Conservation (phyloP, 805 yeast genomes). For the Candida peoriensis region DNA sequence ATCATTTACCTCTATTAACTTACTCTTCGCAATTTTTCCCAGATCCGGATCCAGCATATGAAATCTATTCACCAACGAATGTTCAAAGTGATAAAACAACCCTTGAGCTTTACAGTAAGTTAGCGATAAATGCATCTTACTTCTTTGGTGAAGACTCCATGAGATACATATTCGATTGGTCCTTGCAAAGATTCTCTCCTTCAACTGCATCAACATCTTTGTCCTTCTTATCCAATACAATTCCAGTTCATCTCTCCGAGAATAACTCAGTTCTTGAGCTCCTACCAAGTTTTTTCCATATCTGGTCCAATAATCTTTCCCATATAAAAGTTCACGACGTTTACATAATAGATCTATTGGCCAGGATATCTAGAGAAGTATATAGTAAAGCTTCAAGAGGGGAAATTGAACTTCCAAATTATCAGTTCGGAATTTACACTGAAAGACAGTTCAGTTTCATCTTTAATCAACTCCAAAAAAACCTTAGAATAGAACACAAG, state of each 20-base stretch:
- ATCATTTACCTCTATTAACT: constrained; percentile 30
- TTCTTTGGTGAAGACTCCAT: constrained; percentile 47
- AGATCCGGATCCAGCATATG: constrained; percentile 44
- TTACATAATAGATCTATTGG: constrained; percentile 59
- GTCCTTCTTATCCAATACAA: constrained; percentile 45
- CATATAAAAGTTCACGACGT: constrained; percentile 53
- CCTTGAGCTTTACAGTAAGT: constrained; percentile 40
- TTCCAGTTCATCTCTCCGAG: constrained; percentile 40
- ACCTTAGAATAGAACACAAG: constrained; percentile 31
- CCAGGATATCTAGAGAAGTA: constrained; percentile 50
- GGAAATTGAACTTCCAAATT: constrained; percentile 30
- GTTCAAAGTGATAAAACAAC: constrained; percentile 40
- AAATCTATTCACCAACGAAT: constrained; percentile 28
- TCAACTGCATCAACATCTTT: constrained; percentile 48
- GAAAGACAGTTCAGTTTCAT: constrained; percentile 55
- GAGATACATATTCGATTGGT: constrained; percentile 43
- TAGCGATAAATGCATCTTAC: constrained; percentile 49
- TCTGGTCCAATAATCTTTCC: constrained; percentile 58
- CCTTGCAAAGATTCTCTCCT: constrained; percentile 48
- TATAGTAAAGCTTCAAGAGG: constrained; percentile 30
- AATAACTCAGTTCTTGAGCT: constrained; percentile 45
- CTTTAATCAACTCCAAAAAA: constrained; percentile 48
- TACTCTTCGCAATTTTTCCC: constrained; percentile 34
- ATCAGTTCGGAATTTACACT: constrained; percentile 59
- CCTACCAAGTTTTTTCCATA: constrained; percentile 61